Percentiles rank a stretch among this genome's conserved stretches.
These are phyloP conservation scores for Leucosporidium scottii DNA, from an alignment of 768 basidiomycete species.

Conservation along the genomic window DNA sequence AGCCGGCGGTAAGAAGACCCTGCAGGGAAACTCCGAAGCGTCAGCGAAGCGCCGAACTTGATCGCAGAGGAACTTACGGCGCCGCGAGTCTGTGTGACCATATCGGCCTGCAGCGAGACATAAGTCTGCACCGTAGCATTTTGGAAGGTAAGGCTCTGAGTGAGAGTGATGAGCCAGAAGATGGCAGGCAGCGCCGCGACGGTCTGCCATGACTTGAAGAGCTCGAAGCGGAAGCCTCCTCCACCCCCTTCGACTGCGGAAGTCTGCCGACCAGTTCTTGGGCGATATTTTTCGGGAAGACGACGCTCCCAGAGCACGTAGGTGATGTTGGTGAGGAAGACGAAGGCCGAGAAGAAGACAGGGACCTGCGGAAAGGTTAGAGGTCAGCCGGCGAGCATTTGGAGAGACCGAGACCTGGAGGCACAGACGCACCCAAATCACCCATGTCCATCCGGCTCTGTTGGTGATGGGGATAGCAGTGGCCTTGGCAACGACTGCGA, in stretches of 20 bases:
- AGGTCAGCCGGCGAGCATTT: no score
- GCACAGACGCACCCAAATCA: constrained; percentile 7
- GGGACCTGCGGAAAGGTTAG: not conserved
- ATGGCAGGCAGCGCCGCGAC: constrained; percentile 12
- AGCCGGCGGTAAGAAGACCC: constrained; percentile 4
- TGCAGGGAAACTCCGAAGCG: not conserved
- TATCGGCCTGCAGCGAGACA: constrained; percentile 4
- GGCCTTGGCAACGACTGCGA: constrained; percentile 3
- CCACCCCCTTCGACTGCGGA: not conserved
- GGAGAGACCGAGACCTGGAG: no score
- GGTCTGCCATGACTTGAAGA: not conserved
- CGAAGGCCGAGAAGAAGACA: not conserved
- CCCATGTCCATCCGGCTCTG: constrained; percentile 5
- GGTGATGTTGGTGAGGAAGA: not conserved
- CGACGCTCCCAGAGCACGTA: constrained; percentile 2
- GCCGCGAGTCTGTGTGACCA: not conserved
- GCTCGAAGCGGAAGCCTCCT: not conserved
- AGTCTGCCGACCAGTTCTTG: not conserved
- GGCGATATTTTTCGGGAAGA: not conserved
- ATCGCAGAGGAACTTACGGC: not conserved
- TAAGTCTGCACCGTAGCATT: not conserved
- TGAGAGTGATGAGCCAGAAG: constrained; percentile 21
- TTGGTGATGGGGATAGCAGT: constrained; percentile 14
- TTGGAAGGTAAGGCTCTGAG: constrained; percentile 22
- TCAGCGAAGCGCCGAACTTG: no score